Conservation (phyloP, 345 rosid species). For the Rhodomyrtus tomentosa region DNA sequence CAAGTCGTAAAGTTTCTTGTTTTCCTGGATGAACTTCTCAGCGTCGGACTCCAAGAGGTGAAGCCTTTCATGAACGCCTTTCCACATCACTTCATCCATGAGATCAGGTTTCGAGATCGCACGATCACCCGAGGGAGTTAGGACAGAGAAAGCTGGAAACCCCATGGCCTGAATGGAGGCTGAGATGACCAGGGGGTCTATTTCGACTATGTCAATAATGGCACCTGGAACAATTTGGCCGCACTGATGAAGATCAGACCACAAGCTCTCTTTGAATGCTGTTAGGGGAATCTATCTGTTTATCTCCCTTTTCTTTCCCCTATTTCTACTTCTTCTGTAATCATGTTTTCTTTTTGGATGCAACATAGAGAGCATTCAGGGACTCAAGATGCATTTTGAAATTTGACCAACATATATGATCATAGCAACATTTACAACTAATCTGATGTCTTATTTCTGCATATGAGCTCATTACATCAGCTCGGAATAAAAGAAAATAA, state of each 20-base stretch:
- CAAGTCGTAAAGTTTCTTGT: slow-evolving; percentile 38
- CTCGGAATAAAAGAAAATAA: neutral
- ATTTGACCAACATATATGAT: neutral
- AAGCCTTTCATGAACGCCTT: slow-evolving; percentile 78
- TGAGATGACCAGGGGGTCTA: slow-evolving; percentile 77
- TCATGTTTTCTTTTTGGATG: neutral
- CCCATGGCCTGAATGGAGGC: slow-evolving; percentile 75
- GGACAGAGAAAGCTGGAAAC: slow-evolving; percentile 64
- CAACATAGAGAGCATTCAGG: neutral
- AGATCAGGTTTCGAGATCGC: slow-evolving; percentile 24
- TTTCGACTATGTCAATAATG: slow-evolving; percentile 56
- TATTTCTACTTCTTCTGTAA: neutral
- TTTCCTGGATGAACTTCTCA: slow-evolving; percentile 45
- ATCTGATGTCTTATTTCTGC: neutral
- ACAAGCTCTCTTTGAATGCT: neutral
- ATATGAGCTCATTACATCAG: neutral
- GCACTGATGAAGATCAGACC: neutral
- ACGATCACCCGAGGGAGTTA: slow-evolving; percentile 34
- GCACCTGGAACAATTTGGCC: slow-evolving; percentile 38
- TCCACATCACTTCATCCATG: slow-evolving; percentile 61
- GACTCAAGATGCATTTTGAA: neutral
- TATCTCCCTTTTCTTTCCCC: neutral
- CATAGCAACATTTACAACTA: neutral
- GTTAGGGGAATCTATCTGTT: neutral
- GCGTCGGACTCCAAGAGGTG: slow-evolving; percentile 69